Percentiles rank a stretch among this genome's conserved stretches.
These are phyloP conservation scores for Oryza glumipatula DNA, from an alignment of 176 grass and related monocot species.

Conservation along the genomic window DNA sequence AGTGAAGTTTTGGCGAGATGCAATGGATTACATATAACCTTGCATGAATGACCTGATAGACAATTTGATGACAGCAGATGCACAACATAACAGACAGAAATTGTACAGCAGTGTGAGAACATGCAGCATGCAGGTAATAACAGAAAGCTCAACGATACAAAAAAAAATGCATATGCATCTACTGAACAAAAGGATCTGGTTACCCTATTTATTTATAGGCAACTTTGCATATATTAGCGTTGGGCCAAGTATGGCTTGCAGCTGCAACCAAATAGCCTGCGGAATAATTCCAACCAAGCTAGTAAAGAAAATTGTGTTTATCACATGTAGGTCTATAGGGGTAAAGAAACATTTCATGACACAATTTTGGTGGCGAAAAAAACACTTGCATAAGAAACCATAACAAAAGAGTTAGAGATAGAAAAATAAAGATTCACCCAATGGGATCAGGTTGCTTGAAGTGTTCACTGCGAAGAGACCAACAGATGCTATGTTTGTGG, in stretches of 20 bases:
- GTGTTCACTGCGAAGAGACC: too few species aligned
- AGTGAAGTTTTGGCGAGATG: not conserved
- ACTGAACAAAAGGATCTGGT: not conserved
- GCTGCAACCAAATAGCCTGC: not conserved
- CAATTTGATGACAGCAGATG: not conserved
- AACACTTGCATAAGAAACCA: constrained; percentile 28
- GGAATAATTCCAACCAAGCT: not conserved
- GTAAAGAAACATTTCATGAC: not conserved
- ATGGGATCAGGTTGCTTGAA: too few species aligned
- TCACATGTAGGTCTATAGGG: not conserved
- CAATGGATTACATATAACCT: not conserved
- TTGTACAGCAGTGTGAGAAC: not conserved
- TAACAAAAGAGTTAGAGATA: constrained; percentile 8
- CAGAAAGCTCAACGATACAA: not conserved
- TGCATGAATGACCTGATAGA: constrained; percentile 5
- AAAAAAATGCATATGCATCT: not conserved
- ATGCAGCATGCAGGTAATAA: not conserved
- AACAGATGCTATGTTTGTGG: too few species aligned
- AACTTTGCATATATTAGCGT: constrained; percentile 13
- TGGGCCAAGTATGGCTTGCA: constrained; percentile 9
- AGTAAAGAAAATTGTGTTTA: not conserved
- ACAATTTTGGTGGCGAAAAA: constrained; percentile 31
- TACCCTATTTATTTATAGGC: constrained; percentile 3
- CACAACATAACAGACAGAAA: not conserved
- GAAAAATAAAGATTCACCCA: not conserved